Percentiles rank a stretch among this genome's conserved stretches.
These are phyloP conservation scores for Syzygium grande DNA, from an alignment of 345 rosid species.

Conservation along the genomic window DNA sequence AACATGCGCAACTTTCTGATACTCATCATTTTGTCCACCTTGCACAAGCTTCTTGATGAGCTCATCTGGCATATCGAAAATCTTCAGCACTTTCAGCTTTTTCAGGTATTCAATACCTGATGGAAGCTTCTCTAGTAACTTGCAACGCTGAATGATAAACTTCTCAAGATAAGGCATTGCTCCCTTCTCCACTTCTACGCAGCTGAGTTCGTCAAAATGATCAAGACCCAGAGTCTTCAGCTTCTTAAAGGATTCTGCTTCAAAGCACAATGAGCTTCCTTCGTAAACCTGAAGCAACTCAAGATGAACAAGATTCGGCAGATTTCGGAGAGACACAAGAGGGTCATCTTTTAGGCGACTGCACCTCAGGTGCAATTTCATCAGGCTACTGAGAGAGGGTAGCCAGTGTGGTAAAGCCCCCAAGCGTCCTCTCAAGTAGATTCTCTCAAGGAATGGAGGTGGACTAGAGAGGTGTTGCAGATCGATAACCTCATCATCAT, in stretches of 20 bases:
- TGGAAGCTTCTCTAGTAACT: constrained; percentile 12
- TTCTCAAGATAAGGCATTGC: constrained; percentile 21
- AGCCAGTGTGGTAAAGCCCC: constrained; percentile 21
- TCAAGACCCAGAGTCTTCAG: constrained; percentile 20
- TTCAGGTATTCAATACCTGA: constrained; percentile 16
- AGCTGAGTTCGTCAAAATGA: constrained; percentile 13
- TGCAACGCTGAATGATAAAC: constrained; percentile 16
- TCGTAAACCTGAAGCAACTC: constrained; percentile 18
- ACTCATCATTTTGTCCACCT: constrained; percentile 10
- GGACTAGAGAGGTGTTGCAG: constrained; percentile 17
- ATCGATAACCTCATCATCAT: constrained; percentile 20
- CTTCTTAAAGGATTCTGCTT: constrained; percentile 15
- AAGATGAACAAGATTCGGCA: constrained; percentile 27
- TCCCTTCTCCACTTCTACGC: constrained; percentile 12
- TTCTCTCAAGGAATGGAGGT: constrained; percentile 18
- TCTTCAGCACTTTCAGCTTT: constrained; percentile 16
- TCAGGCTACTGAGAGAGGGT: constrained; percentile 14
- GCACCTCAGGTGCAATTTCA: constrained; percentile 14
- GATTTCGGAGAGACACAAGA: constrained; percentile 9
- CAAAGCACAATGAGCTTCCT: constrained; percentile 13
- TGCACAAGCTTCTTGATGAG: constrained; percentile 8
- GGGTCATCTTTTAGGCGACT: constrained; percentile 21
- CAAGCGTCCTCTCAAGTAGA: constrained; percentile 19
- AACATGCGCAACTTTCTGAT: constrained; percentile 9
- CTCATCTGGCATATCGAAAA: constrained; percentile 23